These are phyloP conservation scores for Tricholoma bakamatsutake DNA, from an alignment of 768 basidiomycete species.

Conservation along the genomic window DNA sequence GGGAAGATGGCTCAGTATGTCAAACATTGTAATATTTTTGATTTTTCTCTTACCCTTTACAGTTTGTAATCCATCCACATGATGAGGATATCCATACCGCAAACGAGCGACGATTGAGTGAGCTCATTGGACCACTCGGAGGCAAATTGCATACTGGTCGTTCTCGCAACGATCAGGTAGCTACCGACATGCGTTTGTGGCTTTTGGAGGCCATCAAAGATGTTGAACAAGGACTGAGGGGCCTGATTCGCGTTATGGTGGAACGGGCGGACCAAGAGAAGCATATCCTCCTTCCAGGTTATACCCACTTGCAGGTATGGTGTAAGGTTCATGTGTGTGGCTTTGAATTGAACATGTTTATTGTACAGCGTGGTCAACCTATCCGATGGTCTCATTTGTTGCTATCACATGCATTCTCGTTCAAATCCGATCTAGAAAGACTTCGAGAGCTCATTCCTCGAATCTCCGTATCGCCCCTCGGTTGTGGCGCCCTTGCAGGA, in stretches of 20 bases:
- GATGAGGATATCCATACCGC: slow-evolving; percentile 99
- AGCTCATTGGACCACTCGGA: slow-evolving; percentile 87
- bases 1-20: slow-evolving; percentile 71
- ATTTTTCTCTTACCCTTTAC: background rate
- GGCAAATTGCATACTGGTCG: slow-evolving; percentile 98
- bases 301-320: slow-evolving; percentile 92
- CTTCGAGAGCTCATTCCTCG: slow-evolving; percentile 81
- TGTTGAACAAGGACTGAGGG: slow-evolving; percentile 65
- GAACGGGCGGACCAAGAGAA: slow-evolving; percentile 93
- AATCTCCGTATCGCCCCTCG: slow-evolving; percentile 89
- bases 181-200: slow-evolving; percentile 98
- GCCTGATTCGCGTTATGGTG: slow-evolving; percentile 80
- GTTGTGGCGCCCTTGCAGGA: slow-evolving; percentile 91
- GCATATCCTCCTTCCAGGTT: slow-evolving; percentile 87
- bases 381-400: slow-evolving; percentile 98
- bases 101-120: slow-evolving; percentile 90
- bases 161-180: slow-evolving; percentile 97
- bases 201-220: slow-evolving; percentile 71
- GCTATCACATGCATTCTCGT: slow-evolving; percentile 91
- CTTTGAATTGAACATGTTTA: background rate
- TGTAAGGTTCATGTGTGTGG: background rate
- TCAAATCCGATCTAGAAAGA: slow-evolving; percentile 84
- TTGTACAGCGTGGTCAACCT: slow-evolving; percentile 86
- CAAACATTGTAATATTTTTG: slow-evolving; percentile 2
- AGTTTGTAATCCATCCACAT: slow-evolving; percentile 79